A percentile compares a stretch with the other conserved stretches of the same genome.
phyloP scores from a whole-genome alignment of 1,139 yeast genomes.

The Scheffersomyces quercinus region DNA sequence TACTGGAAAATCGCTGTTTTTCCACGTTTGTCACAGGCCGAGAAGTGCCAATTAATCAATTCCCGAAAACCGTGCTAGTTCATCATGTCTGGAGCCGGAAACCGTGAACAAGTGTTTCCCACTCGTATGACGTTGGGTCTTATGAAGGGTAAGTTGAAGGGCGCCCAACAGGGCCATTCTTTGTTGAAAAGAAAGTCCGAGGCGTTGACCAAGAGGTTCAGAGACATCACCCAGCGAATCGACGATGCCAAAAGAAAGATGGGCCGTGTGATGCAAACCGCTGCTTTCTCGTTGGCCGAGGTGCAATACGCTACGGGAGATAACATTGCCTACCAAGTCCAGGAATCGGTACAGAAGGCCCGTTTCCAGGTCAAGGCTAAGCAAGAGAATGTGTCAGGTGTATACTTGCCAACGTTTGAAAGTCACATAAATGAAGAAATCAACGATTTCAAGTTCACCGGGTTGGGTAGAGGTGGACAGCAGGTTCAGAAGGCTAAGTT shows the following conservation, averaged over 20 bases:
- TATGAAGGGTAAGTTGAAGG: constrained; percentile 94
- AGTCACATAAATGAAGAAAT: constrained; percentile 78
- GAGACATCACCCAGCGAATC: constrained; percentile 91
- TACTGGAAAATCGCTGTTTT: no score
- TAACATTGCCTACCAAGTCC: constrained; percentile 91
- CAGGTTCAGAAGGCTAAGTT: constrained; percentile 94
- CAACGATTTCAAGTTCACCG: constrained; percentile 94
- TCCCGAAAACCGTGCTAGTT: background rate
- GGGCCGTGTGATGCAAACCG: constrained; percentile 99
- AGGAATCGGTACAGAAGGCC: constrained; percentile 88
- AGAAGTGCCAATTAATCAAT: background rate
- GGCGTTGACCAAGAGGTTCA: constrained; percentile 91
- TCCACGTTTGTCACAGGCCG: background rate
- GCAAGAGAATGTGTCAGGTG: constrained; percentile 97
- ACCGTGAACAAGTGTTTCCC: constrained; percentile 87
- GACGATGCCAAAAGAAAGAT: constrained; percentile 95
- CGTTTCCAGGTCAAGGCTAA: constrained; percentile 88
- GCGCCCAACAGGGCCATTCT: constrained; percentile 96
- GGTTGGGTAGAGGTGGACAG: constrained; percentile 97
- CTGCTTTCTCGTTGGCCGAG: constrained; percentile 95
- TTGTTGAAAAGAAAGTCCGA: constrained; percentile 93
- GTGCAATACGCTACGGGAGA: constrained; percentile 97
- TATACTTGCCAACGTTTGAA: constrained; percentile 88
- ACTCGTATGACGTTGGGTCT: constrained; percentile 95
- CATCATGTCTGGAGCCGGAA: constrained; percentile 49